Conservation (phyloP, 2,329 filamentous ascomycete genomes). For the Leptosphaerulina australis region DNA sequence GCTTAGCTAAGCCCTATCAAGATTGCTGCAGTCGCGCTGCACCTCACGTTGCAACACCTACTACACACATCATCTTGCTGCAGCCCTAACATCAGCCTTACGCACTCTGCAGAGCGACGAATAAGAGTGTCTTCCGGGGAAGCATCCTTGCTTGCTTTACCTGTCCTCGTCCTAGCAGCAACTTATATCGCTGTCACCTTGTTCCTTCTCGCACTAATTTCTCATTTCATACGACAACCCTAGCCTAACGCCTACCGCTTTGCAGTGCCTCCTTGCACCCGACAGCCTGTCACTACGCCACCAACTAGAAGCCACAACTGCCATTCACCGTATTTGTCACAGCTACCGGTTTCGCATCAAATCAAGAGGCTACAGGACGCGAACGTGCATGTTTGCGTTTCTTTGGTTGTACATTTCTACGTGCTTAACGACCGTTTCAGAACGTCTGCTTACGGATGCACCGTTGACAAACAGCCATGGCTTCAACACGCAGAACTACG, state of each 20-base stretch:
- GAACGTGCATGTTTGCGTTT: constrained; percentile 3
- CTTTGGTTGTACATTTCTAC: neutral
- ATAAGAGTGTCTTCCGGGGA: too few relatives aligned
- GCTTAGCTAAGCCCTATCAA: constrained; percentile 4
- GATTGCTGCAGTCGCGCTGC: constrained; percentile 5
- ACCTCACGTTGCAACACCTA: neutral
- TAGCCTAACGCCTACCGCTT: constrained; percentile 8
- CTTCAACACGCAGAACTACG: constrained; percentile 18
- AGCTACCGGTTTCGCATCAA: constrained; percentile 1
- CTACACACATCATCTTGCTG: neutral
- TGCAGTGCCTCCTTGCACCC: constrained; percentile 1
- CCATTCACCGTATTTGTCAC: constrained; percentile 9
- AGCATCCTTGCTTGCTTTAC: neutral
- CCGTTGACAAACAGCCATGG: constrained; percentile 16
- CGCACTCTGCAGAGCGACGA: neutral
- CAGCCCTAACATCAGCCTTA: constrained; percentile 13
- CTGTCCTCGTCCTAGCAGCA: neutral
- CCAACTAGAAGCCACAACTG: constrained; percentile 7
- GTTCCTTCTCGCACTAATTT: constrained; percentile 6
- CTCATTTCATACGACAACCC: constrained; percentile 7
- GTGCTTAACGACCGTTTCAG: neutral
- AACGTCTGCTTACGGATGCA: constrained; percentile 1
- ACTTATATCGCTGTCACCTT: constrained; percentile 1
- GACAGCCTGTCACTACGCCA: constrained; percentile 9
- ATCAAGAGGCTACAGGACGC: neutral